Evolutionary conservation across 306 rosid species (phyloP).

Genomic region (Lagenaria siceraria): DNA sequence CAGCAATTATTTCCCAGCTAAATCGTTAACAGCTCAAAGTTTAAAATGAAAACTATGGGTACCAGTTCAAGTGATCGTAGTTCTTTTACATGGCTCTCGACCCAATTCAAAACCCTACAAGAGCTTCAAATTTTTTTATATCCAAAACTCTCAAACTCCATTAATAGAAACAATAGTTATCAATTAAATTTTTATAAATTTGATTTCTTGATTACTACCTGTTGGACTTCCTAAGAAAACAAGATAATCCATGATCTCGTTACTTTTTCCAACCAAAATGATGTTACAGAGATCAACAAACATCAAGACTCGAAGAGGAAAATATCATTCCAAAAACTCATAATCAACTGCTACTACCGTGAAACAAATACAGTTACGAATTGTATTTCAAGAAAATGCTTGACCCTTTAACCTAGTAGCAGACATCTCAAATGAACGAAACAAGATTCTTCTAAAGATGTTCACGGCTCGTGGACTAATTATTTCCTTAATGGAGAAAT

Average conservation of each 20-base stretch:
- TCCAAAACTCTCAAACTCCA: background rate
- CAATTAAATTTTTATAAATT: background rate
- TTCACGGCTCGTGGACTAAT: background rate
- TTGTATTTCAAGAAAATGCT: background rate
- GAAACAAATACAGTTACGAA: background rate
- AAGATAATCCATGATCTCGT: background rate
- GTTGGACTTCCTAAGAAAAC: background rate
- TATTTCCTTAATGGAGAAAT: background rate
- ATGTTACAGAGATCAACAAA: background rate
- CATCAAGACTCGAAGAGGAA: background rate
- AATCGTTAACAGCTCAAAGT: background rate
- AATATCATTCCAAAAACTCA: background rate
- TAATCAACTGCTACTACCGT: background rate
- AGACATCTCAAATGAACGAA: background rate
- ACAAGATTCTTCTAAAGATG: background rate
- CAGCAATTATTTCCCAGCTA: background rate
- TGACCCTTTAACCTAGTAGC: background rate
- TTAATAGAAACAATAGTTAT: background rate
- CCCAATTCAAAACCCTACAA: background rate
- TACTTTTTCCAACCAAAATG: background rate
- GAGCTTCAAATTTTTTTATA: background rate
- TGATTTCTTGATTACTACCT: background rate
- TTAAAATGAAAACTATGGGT: background rate
- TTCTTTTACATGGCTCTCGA: background rate
- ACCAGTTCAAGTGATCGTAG: background rate